These are phyloP conservation scores for Trifolium subterraneum DNA, from an alignment of 306 rosid species.

Conservation along the genomic window DNA sequence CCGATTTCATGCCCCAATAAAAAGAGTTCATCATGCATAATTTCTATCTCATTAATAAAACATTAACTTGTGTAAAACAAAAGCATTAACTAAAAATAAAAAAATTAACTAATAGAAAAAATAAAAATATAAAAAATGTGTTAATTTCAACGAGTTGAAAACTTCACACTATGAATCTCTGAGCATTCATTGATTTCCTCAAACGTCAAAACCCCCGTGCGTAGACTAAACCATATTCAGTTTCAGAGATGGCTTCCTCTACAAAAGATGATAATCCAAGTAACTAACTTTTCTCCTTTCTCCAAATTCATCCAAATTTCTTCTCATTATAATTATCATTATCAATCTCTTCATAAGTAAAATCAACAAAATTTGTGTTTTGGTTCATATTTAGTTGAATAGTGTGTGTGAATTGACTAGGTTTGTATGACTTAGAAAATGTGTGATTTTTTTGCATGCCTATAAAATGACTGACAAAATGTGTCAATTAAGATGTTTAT, in stretches of 20 bases:
- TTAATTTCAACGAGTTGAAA: too few relatives aligned
- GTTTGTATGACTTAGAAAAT: slow-evolving; percentile 18
- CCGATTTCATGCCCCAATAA: too few relatives aligned
- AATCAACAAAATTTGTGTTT: neutral
- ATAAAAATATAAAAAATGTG: too few relatives aligned
- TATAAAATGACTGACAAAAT: neutral
- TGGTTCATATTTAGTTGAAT: slow-evolving; percentile 27
- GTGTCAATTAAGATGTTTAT: neutral
- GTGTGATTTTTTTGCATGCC: neutral
- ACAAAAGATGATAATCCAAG: slow-evolving; percentile 49
- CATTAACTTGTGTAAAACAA: too few relatives aligned
- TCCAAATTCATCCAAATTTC: neutral
- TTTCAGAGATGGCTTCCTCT: slow-evolving; percentile 57
- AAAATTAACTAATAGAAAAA: too few relatives aligned
- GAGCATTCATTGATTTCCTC: neutral
- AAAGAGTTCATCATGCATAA: too few relatives aligned
- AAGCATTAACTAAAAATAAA: too few relatives aligned
- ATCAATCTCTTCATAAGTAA: neutral
- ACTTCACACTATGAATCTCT: neutral
- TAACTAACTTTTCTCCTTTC: slow-evolving; percentile 36
- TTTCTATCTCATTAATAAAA: too few relatives aligned
- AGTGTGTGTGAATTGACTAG: neutral
- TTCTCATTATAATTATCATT: neutral
- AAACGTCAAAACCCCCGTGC: slow-evolving; percentile 20
- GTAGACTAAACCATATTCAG: neutral